Evolutionary conservation across 1,139 yeast genomes (phyloP), one percentile per base, ranked within the genome.

Genomic region (Ogataea hybrid): DNA sequence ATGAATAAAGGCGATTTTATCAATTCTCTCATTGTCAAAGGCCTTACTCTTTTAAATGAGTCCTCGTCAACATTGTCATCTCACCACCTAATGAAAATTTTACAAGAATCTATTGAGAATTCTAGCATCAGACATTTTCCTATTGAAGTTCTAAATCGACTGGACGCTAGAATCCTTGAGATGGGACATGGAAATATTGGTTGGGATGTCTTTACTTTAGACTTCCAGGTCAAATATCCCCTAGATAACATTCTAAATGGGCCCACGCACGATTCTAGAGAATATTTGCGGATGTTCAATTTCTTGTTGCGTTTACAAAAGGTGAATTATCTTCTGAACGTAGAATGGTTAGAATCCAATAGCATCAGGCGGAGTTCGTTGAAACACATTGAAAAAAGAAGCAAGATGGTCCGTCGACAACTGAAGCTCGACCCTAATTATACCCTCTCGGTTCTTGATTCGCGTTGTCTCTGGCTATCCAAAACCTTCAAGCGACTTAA

Each of bases 191-290:
- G 94, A 20, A 69, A 50, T 47, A 75, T 68, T 38, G 90, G 89
- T 0, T 92, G 97, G 97, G 96, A 90, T 58, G 89, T 86, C 4
- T 90, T 92, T 61, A 88, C 97, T 0, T 68, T 92, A 36, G 97
- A 89, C 57, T 92, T 86, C 59, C 72, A 81, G 39, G 68, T 88
- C 5, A 84, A 77, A 37, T 63, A 75, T 58, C 90, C 78, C 15
- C 70, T 84, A 16, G 62, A 67, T 28, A 49, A 65, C 10, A 59
- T 79, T 2, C 48, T 77, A 31, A 64, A 70, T 45, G 68, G 70
- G 21, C 56, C 63, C 11, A 58, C 61, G 14, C 64, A 65, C 35
- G 61, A 77, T 4, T 68, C 71, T 31, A 71, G 70, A 37, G 88
- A 83, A 50, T 92, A 92, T 58, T 69, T 88, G 42, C 77, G 86